A percentile compares a stretch with the other conserved stretches of the same genome.
phyloP scores from a whole-genome alignment of 164 flowering plant genomes.

The Berberis vulgaris region DNA sequence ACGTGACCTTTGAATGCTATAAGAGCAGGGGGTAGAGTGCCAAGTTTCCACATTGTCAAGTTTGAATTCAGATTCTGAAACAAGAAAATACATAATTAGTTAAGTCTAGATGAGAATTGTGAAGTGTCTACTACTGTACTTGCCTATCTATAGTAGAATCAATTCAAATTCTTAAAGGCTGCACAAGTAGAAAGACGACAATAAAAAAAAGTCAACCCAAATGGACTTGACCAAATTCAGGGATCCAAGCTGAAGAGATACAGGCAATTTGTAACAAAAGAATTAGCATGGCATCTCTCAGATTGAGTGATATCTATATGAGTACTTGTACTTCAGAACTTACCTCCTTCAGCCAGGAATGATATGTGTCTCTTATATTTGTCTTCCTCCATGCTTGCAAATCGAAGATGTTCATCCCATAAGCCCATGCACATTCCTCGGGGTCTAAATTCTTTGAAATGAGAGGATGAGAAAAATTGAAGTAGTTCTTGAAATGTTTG shows the following conservation, averaged over 20 bases:
- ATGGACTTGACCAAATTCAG: neutral
- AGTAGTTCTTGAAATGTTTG: constrained; percentile 68
- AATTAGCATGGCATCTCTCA: too few relatives aligned
- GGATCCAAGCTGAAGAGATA: too few relatives aligned
- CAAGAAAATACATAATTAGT: neutral
- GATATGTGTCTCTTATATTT: constrained; percentile 74
- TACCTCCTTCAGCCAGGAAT: constrained; percentile 93
- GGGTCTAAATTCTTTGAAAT: constrained; percentile 65
- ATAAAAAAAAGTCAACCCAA: neutral
- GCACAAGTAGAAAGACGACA: neutral
- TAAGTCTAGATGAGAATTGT: too few relatives aligned
- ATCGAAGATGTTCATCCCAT: constrained; percentile 96
- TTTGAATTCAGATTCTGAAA: constrained; percentile 81
- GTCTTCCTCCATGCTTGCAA: constrained; percentile 87
- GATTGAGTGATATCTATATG: too few relatives aligned
- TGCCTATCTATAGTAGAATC: too few relatives aligned
- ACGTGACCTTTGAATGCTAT: constrained; percentile 87
- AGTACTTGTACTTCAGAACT: neutral
- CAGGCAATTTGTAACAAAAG: too few relatives aligned
- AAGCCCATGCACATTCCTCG: constrained; percentile 97
- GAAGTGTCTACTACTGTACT: too few relatives aligned
- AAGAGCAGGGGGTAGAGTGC: constrained; percentile 91
- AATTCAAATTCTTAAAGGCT: neutral
- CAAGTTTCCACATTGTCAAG: constrained; percentile 88
- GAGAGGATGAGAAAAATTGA: constrained; percentile 92